phyloP scores from a whole-genome alignment of 768 basidiomycete genomes.

The Pulveroboletus sp. region DNA sequence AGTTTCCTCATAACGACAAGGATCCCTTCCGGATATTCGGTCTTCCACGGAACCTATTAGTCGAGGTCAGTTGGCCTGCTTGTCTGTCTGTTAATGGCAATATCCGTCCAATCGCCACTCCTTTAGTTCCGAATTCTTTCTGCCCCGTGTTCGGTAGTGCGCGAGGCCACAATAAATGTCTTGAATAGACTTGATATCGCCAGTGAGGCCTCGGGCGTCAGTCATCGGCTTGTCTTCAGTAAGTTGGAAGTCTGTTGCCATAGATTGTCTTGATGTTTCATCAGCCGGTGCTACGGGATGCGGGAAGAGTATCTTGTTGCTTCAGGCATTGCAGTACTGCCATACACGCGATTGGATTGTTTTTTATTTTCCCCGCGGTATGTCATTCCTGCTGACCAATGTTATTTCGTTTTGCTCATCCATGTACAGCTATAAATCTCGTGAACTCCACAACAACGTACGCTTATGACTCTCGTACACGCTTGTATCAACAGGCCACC shows the following conservation, averaged over 20 bases:
- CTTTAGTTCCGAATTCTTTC: conserved; percentile 64
- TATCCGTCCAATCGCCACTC: not conserved
- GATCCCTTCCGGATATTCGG: conserved; percentile 64
- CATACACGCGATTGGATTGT: conserved; percentile 69
- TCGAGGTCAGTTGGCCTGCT: conserved; percentile 53
- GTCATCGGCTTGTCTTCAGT: conserved; percentile 64
- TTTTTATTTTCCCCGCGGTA: conserved; percentile 79
- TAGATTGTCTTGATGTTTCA: not conserved
- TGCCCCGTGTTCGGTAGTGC: conserved; percentile 66
- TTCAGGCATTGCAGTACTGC: conserved; percentile 74
- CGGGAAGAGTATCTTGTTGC: conserved; percentile 75
- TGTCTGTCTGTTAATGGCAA: not conserved
- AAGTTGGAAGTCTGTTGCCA: conserved; percentile 24
- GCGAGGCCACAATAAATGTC: conserved; percentile 58
- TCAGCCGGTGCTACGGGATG: conserved; percentile 71
- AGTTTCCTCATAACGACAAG: conserved; percentile 41
- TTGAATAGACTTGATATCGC: conserved; percentile 51
- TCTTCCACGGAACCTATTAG: conserved; percentile 59
- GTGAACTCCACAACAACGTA: conserved; percentile 75
- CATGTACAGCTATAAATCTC: conserved; percentile 43
- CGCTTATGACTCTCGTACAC: conserved; percentile 68
- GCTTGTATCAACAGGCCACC: conserved; percentile 69
- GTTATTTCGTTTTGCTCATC: not conserved
- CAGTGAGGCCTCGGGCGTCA: conserved; percentile 42
- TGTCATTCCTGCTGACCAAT: conserved; percentile 11